Evolutionary conservation across 176 grass and related monocot genomes (phyloP), one percentile per base, ranked within the genome.

Genomic region (Avena insularis): DNA sequence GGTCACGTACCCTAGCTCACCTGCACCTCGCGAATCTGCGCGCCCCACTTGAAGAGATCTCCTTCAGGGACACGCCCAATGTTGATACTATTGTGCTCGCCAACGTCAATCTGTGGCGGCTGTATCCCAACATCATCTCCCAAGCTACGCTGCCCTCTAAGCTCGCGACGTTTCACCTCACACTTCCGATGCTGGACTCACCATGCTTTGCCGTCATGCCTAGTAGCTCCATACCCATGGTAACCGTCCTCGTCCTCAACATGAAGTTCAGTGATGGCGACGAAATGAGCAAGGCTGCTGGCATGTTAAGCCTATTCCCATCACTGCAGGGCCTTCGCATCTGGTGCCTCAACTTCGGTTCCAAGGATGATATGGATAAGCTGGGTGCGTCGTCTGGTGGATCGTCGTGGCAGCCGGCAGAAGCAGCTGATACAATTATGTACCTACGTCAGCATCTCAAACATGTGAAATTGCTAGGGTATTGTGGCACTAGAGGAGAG

Each of bases 271-370:
- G 36, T n/a, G 17, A 71, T n/a, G 68, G 17, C 8, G 68, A 45
- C 17, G 68, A 71, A n/a, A 19, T 45, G 36, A 71, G 36, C 3
- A 71, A 45, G 68, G 68, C 68, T 71, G 38, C 68, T 19, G 9
- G 17, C 36, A 45, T 46, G 16, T n/a, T 71, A n/a, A 45, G 68
- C 36, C n/a, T 71, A 46, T 71, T 71, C 38, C 68, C 38, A 2
- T 43, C 36, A 4, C 19, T 71, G 68, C 68, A 71, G 38, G 8
- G n/a, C 8, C 68, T 71, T 71, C 36, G 38, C 17, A 45, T 71
- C 19, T 71, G 68, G 75, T 78, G 51, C 51, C 51, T 78, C 75
- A 12, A 12, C 27, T 56, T 56, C 2, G 31, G 51, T 78, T 78
- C 16, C 13, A 20, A 57, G 3, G 9, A 29, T 29, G 29, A 29